A percentile compares a stretch with the other conserved stretches of the same genome.
These are phyloP conservation scores for Candida chauliodis DNA, from an alignment of 805 yeast genomes.

Conservation along the genomic window DNA sequence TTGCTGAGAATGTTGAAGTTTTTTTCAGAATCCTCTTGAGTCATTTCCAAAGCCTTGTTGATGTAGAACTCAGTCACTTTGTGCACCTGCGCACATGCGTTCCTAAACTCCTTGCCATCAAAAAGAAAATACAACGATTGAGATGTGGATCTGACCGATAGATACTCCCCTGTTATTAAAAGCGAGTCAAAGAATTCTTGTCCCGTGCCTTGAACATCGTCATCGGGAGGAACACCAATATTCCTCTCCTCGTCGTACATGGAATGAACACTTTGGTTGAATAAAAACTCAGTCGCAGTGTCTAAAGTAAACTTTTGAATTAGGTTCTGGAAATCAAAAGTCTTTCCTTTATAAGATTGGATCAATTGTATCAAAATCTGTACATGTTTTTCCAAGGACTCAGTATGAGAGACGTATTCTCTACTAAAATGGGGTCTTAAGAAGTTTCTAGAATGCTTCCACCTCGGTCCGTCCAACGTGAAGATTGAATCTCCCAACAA, in stretches of 20 bases:
- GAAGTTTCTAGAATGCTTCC: conserved; percentile 42
- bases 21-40: conserved; percentile 21
- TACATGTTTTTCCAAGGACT: conserved; percentile 36
- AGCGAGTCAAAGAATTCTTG: conserved; percentile 20
- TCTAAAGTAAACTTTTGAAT: conserved; percentile 38
- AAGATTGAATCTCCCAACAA: conserved; percentile 42
- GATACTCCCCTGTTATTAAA: conserved; percentile 11
- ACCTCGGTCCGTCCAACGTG: conserved; percentile 39
- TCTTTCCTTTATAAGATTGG: conserved; percentile 19
- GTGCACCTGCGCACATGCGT: conserved; percentile 18
- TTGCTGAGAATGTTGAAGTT: conserved; percentile 33
- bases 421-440: conserved; percentile 43
- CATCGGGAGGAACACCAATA: conserved; percentile 3
- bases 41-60: conserved; percentile 23
- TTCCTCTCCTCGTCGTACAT: conserved; percentile 14
- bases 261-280: conserved; percentile 35
- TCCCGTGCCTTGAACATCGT: conserved; percentile 17
- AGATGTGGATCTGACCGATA: conserved; percentile 1
- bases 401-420: conserved; percentile 41
- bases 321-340: conserved; percentile 35
- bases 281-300: conserved; percentile 39
- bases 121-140: conserved; percentile 5
- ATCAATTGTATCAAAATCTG: conserved; percentile 32
- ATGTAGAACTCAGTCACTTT: conserved; percentile 28
- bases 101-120: conserved; percentile 4